These are phyloP conservation scores for Lichina pygmaea DNA, from an alignment of 495 filamentous ascomycete species.

Conservation along the genomic window DNA sequence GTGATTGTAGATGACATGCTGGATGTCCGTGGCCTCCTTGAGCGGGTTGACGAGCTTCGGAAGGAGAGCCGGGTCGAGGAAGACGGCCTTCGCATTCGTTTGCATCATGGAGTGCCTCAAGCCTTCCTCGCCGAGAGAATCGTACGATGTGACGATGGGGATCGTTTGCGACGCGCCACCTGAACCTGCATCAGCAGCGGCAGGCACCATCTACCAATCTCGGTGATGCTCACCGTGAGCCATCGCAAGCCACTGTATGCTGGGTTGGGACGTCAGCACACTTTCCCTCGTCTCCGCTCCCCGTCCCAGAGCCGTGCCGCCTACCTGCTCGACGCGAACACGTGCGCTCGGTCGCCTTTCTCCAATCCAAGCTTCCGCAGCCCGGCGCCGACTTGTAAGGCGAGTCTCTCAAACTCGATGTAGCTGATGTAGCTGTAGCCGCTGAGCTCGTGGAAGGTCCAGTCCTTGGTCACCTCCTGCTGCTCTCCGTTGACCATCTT, in stretches of 20 bases:
- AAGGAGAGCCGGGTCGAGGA: slow-evolving; percentile 66
- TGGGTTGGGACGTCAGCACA: slow-evolving; percentile 7
- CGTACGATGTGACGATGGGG: slow-evolving; percentile 89
- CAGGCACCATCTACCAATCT: slow-evolving; percentile 12
- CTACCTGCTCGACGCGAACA: slow-evolving; percentile 68
- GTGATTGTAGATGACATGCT: slow-evolving; percentile 74
- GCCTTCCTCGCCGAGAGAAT: slow-evolving; percentile 86
- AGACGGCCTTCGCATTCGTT: slow-evolving; percentile 66
- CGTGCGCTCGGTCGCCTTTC: slow-evolving; percentile 49
- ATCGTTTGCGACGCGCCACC: slow-evolving; percentile 70
- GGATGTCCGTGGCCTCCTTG: slow-evolving; percentile 49
- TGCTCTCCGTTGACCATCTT: slow-evolving; percentile 83
- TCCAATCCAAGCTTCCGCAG: slow-evolving; percentile 55
- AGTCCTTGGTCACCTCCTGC: slow-evolving; percentile 76
- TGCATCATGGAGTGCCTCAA: slow-evolving; percentile 76
- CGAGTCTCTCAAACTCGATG: slow-evolving; percentile 60
- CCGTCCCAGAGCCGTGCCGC: neutral
- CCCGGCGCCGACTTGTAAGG: slow-evolving; percentile 46
- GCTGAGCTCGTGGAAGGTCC: slow-evolving; percentile 87
- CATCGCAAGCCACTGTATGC: slow-evolving; percentile 53
- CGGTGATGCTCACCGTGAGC: slow-evolving; percentile 18
- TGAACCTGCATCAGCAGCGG: slow-evolving; percentile 2
- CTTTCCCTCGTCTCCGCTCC: neutral
- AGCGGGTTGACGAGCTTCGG: slow-evolving; percentile 58
- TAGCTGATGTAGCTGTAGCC: slow-evolving; percentile 69